Evolutionary conservation across 805 yeast species (phyloP), one percentile per base, ranked within the genome.

Genomic region (Saccharomycopsis oosterbeekiorum): DNA sequence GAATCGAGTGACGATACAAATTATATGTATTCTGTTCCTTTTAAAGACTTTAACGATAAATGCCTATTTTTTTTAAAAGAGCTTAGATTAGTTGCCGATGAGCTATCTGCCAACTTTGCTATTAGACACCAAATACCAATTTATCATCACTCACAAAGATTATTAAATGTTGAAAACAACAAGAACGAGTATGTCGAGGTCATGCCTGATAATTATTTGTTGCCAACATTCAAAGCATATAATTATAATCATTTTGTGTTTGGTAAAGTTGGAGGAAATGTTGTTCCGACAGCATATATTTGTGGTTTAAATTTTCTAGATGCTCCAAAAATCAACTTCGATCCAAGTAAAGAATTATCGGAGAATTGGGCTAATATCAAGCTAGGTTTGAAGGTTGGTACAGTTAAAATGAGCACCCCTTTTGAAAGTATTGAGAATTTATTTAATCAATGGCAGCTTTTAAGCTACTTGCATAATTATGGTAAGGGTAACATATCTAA

Each of bases 371-470:
- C 54, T 60, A 43, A 57, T 37, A 2, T 65, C 59, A 21, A 55
- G 4, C 58, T 65, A 5, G 80, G 80, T 0, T 58, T 75, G 15
- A 57, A 63, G 1, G 39, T 62, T 26, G 80, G 79, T 9, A 68
- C 62, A 58, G 74, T 71, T 14, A 65, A 69, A 11, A 61, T 76
- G 15, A 57, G 66, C 10, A 66, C 69, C 39, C 71, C 71, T 1
- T 61, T 70, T 17, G 62, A 64, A 12, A 65, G 67, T 21, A 66
- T 70, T 65, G 73, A 70, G 62, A 66, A 69, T 17, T 63, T 74
- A 59, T 40, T 74, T 42, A 74, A 76, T 66, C 78, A 76, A 66
- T 69, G 75, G 58, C 82, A 78, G 63, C 60, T 78, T 0, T 59
- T 77, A 4, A 39, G 36, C 17, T 58, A 24, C 24, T 59, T 62